Conservation (phyloP, 148 eudicot genomes). For the Drosera capensis region DNA sequence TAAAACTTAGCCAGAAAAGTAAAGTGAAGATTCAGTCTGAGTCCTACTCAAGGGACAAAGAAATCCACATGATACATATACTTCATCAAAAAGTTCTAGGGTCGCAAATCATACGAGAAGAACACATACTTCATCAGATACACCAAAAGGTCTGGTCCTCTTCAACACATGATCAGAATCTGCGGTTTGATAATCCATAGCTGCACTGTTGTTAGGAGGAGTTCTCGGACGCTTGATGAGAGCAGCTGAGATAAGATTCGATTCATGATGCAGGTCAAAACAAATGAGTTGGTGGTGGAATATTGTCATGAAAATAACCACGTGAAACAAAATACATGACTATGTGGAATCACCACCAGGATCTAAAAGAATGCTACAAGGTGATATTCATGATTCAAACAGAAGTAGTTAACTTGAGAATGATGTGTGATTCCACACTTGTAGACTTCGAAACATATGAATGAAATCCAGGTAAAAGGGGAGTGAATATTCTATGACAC, state of each 20-base stretch:
- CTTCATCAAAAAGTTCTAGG: background rate
- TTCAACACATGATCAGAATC: constrained; percentile 73
- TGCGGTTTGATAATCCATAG: constrained; percentile 71
- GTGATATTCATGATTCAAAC: no score
- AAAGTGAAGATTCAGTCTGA: no score
- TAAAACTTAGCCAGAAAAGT: no score
- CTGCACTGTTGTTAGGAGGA: constrained; percentile 39
- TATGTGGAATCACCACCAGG: no score
- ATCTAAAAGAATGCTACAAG: no score
- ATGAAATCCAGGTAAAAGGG: no score
- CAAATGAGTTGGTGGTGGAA: constrained; percentile 4
- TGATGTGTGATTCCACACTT: no score
- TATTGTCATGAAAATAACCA: no score
- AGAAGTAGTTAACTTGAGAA: no score
- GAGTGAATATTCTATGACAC: background rate
- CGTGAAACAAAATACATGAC: no score
- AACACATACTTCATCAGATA: constrained; percentile 52
- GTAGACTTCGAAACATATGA: no score
- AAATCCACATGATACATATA: background rate
- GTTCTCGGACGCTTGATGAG: constrained; percentile 62
- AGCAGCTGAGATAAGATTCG: constrained; percentile 16
- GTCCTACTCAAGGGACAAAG: no score
- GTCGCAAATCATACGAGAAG: background rate
- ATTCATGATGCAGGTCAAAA: constrained; percentile 4
- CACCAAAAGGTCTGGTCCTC: constrained; percentile 60